Conservation (phyloP, 169 alveolate species). For the Eimeria praecox region DNA sequence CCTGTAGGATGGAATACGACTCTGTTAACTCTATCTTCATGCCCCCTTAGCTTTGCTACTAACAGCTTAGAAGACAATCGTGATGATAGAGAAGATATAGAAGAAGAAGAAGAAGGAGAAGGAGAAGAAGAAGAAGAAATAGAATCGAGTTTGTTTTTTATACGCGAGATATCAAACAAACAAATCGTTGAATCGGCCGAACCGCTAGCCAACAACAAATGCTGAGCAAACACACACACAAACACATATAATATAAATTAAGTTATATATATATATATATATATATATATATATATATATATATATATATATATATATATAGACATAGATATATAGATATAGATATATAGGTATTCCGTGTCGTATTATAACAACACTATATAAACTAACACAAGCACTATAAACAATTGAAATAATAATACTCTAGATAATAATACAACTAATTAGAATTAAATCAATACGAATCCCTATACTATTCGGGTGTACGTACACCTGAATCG, state of each 20-base stretch:
- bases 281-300: no score
- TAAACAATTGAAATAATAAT: neutral
- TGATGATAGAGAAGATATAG: no score
- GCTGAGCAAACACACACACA: neutral
- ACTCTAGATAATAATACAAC: neutral
- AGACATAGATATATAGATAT: no score
- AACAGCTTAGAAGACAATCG: neutral
- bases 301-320: no score
- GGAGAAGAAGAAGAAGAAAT: neutral
- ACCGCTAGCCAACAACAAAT: conserved; percentile 63
- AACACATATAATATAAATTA: no score
- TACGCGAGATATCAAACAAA: conserved; percentile 42
- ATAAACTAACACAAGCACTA: neutral
- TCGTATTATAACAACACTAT: no score
- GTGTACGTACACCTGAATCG: no score
- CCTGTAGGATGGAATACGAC: conserved; percentile 82
- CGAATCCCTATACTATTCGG: no score
- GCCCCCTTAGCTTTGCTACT: conserved; percentile 78
- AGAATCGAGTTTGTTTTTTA: neutral
- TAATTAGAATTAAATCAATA: no score
- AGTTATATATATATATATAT: no score
- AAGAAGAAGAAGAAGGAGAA: neutral
- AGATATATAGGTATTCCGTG: no score
- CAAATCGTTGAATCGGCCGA: conserved; percentile 51
- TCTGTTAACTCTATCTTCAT: conserved; percentile 84